Percentiles rank a stretch among this genome's conserved stretches.
Evolutionary conservation across 345 rosid genomes (phyloP).

Genomic region (Citrus australasica): DNA sequence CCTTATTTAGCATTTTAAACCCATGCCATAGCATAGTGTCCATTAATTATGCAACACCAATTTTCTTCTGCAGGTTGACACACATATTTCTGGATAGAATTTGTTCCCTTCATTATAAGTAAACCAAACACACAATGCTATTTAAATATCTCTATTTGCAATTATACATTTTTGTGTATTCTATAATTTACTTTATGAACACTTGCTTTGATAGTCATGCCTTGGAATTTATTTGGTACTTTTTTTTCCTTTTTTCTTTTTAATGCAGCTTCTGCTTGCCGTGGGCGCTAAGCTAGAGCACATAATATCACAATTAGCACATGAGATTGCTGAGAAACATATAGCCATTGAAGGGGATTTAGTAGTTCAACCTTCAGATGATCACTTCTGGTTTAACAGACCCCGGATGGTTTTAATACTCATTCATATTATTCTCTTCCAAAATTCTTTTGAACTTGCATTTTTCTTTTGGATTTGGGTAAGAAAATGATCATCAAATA

Average conservation of each 20-base stretch:
- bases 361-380: conserved; percentile 9
- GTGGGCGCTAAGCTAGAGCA: conserved; percentile 10
- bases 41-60: not conserved
- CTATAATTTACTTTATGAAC: not conserved
- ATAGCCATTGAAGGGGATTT: conserved; percentile 9
- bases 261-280: conserved; percentile 6
- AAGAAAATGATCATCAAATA: not conserved
- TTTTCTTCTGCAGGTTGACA: conserved; percentile 66
- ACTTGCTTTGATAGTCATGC: not conserved
- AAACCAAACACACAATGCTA: not conserved
- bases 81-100: conserved; percentile 67
- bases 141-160: too few relatives aligned
- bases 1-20: not conserved
- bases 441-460: conserved; percentile 9
- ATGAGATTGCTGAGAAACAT: conserved; percentile 6
- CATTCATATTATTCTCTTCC: conserved; percentile 10
- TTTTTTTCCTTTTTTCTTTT: not conserved
- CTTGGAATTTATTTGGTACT: not conserved
- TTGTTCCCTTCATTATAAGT: conserved; percentile 70
- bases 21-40: too few relatives aligned
- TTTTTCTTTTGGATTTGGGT: conserved; percentile 16
- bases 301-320: conserved; percentile 4
- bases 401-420: not conserved
- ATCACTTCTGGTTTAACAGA: conserved; percentile 11
- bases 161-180: not conserved